Percentiles rank a stretch among this genome's conserved stretches.
phyloP scores from a whole-genome alignment of 441 rosid species.

The Erodium texanum region DNA sequence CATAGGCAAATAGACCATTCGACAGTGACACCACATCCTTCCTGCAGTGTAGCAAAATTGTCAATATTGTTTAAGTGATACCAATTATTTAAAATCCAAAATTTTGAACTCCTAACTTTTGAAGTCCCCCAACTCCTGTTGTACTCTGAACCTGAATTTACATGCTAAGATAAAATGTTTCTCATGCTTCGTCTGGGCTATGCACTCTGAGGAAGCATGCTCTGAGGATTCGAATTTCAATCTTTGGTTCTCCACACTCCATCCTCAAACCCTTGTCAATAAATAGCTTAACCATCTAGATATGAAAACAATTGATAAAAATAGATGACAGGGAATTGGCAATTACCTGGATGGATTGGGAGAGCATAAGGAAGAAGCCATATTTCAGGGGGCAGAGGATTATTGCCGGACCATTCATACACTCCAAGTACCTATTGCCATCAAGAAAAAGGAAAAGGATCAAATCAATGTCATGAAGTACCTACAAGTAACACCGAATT shows the following conservation, averaged over 20 bases:
- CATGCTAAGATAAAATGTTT: too few species aligned
- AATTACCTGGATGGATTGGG: slow-evolving; percentile 73
- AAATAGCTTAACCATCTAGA: not conserved
- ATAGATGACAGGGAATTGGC: not conserved
- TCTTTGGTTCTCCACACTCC: not conserved
- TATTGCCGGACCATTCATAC: slow-evolving; percentile 86
- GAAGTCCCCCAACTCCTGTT: not conserved
- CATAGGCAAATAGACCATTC: slow-evolving; percentile 62
- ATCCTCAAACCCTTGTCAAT: not conserved
- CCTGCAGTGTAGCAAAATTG: slow-evolving; percentile 30
- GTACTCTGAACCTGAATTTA: too few species aligned
- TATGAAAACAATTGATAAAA: not conserved
- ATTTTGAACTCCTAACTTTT: not conserved
- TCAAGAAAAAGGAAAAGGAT: slow-evolving; percentile 6
- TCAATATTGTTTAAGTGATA: not conserved
- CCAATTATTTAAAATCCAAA: not conserved
- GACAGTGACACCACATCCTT: slow-evolving; percentile 84
- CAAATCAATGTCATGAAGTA: slow-evolving; percentile 13
- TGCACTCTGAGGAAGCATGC: not conserved
- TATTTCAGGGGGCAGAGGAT: slow-evolving; percentile 84
- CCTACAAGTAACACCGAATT: not conserved
- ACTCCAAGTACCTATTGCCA: slow-evolving; percentile 67
- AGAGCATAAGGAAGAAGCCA: slow-evolving; percentile 78
- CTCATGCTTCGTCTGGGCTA: too few species aligned
- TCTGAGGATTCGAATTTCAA: not conserved